Conservation (phyloP, 768 basidiomycete genomes). For the Suillus americanus region DNA sequence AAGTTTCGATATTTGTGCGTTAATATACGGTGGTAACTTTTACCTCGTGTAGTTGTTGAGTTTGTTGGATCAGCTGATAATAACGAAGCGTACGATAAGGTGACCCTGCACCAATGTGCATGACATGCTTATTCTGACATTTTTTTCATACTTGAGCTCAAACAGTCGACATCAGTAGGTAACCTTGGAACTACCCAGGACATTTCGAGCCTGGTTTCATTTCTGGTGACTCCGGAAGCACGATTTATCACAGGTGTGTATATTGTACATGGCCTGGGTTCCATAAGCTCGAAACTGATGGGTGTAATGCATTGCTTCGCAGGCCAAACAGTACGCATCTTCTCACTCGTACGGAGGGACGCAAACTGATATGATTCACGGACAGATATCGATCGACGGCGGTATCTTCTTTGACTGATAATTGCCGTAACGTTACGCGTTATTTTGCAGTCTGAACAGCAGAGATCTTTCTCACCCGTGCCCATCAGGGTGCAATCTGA, state of each 20-base stretch:
- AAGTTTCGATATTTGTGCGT: neutral
- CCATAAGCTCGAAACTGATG: neutral
- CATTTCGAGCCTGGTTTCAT: conserved; percentile 38
- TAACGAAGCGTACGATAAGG: conserved; percentile 14
- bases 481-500: too few relatives aligned
- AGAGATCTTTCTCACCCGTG: too few relatives aligned
- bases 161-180: conserved; percentile 17
- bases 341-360: neutral
- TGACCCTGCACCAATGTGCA: conserved; percentile 5
- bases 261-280: neutral
- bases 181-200: conserved; percentile 28
- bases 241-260: conserved; percentile 36
- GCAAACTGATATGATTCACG: neutral
- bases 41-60: conserved; percentile 13
- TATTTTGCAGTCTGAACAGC: too few relatives aligned
- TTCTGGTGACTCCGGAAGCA: conserved; percentile 34
- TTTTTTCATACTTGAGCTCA: conserved; percentile 11
- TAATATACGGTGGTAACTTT: neutral
- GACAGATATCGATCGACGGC: conserved; percentile 26
- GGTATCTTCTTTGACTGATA: conserved; percentile 25
- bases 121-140: neutral
- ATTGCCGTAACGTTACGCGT: too few relatives aligned
- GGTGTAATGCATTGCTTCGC: neutral
- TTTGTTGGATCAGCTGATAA: conserved; percentile 14
- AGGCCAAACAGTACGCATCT: conserved; percentile 27